Conservation (phyloP, 495 filamentous ascomycete genomes). For the Trichoderma reesei region DNA sequence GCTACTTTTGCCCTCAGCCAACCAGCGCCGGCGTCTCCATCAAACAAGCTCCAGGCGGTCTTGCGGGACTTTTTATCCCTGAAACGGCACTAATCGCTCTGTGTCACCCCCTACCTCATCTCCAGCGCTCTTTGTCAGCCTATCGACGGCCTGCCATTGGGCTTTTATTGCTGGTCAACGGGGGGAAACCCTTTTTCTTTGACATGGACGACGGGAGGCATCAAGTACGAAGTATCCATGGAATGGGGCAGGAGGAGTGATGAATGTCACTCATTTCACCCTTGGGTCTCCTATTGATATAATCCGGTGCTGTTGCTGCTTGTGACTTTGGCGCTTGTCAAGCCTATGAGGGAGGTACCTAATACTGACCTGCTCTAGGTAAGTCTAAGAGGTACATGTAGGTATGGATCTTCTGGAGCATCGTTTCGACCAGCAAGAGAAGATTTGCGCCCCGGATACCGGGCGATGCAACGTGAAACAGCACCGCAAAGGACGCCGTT, state of each 20-base stretch:
- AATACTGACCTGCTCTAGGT: no score
- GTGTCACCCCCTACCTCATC: constrained; percentile 5
- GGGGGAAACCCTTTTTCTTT: no score
- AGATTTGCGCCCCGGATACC: no score
- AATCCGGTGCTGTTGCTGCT: no score
- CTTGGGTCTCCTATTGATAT: not conserved
- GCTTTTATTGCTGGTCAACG: not conserved
- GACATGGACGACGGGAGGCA: no score
- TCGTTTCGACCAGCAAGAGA: not conserved
- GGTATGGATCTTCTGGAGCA: no score
- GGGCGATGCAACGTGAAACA: no score
- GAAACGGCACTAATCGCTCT: constrained; percentile 2
- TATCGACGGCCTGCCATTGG: not conserved
- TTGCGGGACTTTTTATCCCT: constrained; percentile 9
- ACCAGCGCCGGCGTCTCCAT: constrained; percentile 9
- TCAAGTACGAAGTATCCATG: no score
- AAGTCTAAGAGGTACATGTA: no score
- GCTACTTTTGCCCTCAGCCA: not conserved
- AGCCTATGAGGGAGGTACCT: no score
- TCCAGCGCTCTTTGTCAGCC: constrained; percentile 5
- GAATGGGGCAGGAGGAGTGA: not conserved
- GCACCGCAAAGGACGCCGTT: no score
- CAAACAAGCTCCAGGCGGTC: constrained; percentile 10
- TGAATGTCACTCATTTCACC: constrained; percentile 8
- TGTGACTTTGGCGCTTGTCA: no score